These are phyloP conservation scores for Syncephalastrum contaminatum DNA, from an alignment of 371 early-diverging fungal genomes.

Conservation along the genomic window DNA sequence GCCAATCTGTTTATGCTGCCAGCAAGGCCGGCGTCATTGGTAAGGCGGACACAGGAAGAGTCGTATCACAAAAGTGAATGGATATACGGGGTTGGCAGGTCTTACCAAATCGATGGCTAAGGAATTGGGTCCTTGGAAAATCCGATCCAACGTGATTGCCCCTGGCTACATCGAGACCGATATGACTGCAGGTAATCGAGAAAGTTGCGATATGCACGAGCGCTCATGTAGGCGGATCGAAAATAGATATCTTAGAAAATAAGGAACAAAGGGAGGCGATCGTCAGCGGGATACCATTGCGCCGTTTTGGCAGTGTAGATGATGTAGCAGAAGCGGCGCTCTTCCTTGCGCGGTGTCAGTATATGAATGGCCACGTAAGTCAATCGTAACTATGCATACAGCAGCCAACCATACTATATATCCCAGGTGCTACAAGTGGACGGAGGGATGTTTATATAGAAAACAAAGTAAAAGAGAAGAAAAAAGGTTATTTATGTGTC, in stretches of 20 bases:
- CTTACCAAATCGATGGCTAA: constrained; percentile 81
- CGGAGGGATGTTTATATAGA: no score
- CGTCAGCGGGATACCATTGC: constrained; percentile 50
- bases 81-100: constrained; percentile 32
- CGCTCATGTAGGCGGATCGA: not conserved
- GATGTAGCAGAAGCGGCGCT: constrained; percentile 70
- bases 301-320: constrained; percentile 57
- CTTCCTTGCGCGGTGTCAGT: constrained; percentile 66
- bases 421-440: no score
- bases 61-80: not conserved
- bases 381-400: no score
- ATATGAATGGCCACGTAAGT: constrained; percentile 71
- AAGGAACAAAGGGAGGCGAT: constrained; percentile 31
- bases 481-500: no score
- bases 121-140: constrained; percentile 73
- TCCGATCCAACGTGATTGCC: constrained; percentile 82
- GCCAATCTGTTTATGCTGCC: constrained; percentile 80
- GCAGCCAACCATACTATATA: no score
- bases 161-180: constrained; percentile 91
- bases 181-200: constrained; percentile 63
- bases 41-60: constrained; percentile 12
- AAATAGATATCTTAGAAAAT: constrained; percentile 3
- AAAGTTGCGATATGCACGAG: not conserved
- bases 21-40: constrained; percentile 86
- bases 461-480: no score